These are phyloP conservation scores for Akanthomyces uredinophilus DNA, from an alignment of 2,329 filamentous ascomycete species.

Conservation along the genomic window DNA sequence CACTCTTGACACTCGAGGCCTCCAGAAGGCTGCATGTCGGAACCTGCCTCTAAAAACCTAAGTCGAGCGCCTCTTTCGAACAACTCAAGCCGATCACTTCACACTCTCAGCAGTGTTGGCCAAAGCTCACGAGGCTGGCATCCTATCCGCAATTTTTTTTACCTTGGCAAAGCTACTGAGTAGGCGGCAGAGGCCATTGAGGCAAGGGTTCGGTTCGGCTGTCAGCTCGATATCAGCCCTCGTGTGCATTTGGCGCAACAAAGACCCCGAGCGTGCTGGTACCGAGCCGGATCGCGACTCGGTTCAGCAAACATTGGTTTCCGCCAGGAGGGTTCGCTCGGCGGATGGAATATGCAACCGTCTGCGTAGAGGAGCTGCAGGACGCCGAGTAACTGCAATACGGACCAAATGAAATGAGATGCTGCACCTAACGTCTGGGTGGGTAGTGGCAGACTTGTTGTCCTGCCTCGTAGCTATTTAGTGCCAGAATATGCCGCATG, in stretches of 20 bases:
- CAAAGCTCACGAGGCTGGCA: neutral
- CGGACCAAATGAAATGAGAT: constrained; percentile 1
- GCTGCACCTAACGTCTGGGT: neutral
- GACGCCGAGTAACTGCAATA: constrained; percentile 10
- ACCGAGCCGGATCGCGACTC: neutral
- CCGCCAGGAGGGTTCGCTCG: neutral
- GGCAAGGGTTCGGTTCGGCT: constrained; percentile 1
- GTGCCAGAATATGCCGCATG: constrained; percentile 13
- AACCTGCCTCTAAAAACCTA: neutral
- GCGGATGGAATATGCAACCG: neutral
- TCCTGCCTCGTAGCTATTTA: neutral
- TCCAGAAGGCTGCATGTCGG: neutral
- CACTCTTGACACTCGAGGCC: neutral
- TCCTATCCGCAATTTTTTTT: neutral
- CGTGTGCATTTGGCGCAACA: neutral
- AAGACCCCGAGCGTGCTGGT: too few relatives aligned
- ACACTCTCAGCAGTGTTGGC: neutral
- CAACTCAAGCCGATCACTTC: neutral
- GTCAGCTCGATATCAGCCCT: neutral
- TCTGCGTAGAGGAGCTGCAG: neutral
- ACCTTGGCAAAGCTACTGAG: neutral
- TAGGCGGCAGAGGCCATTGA: neutral
- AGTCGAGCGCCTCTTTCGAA: neutral
- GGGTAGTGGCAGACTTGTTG: constrained; percentile 2
- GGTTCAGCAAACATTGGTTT: neutral